These are phyloP conservation scores for Pseudogymnoascus sp. DNA, from an alignment of 2,329 filamentous ascomycete genomes.

Conservation along the genomic window DNA sequence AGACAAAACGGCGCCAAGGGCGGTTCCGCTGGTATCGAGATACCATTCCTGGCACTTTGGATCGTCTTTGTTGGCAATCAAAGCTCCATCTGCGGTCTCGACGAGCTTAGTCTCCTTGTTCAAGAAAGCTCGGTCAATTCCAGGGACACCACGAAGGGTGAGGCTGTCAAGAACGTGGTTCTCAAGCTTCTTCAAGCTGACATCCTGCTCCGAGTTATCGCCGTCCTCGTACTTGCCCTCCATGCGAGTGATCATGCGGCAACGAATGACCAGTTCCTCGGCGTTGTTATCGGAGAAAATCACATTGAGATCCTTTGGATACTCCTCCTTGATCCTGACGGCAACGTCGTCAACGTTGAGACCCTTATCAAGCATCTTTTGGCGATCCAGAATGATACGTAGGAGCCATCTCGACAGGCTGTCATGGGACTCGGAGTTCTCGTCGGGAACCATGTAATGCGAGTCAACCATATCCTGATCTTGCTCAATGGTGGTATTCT, in stretches of 20 bases:
- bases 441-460: slow-evolving; percentile 89
- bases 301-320: slow-evolving; percentile 75
- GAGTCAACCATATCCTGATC: slow-evolving; percentile 94
- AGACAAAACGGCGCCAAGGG: slow-evolving; percentile 73
- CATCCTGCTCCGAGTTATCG: slow-evolving; percentile 72
- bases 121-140: slow-evolving; percentile 87
- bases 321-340: slow-evolving; percentile 79
- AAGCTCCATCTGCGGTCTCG: slow-evolving; percentile 60
- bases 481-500: slow-evolving; percentile 74
- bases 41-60: slow-evolving; percentile 84
- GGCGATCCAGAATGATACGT: slow-evolving; percentile 84
- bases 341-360: slow-evolving; percentile 89
- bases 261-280: slow-evolving; percentile 87
- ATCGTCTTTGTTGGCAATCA: slow-evolving; percentile 68
- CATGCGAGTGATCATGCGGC: slow-evolving; percentile 66
- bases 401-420: slow-evolving; percentile 92
- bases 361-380: slow-evolving; percentile 91
- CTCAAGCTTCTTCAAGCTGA: slow-evolving; percentile 86
- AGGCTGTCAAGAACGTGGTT: slow-evolving; percentile 85
- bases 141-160: slow-evolving; percentile 81
- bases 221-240: slow-evolving; percentile 66
- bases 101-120: slow-evolving; percentile 68
- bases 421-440: slow-evolving; percentile 52
- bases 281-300: slow-evolving; percentile 98
- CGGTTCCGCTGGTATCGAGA: slow-evolving; percentile 86